Percentiles rank a stretch among this genome's conserved stretches.
phyloP scores from a whole-genome alignment of 805 yeast genomes.

The Candida silvicultrix region DNA sequence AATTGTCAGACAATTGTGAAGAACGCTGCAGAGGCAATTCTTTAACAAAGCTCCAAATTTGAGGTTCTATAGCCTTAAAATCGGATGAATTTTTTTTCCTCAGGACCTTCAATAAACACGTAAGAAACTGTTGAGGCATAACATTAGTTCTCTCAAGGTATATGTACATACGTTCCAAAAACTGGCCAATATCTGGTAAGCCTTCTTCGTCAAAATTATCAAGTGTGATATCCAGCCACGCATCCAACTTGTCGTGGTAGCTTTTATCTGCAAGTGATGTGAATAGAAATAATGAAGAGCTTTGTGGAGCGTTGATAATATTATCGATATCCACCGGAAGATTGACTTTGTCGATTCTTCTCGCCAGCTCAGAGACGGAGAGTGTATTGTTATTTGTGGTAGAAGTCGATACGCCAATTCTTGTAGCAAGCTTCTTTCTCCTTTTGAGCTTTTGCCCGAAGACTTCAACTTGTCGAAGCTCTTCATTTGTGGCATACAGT shows the following conservation, averaged over 20 bases:
- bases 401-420: conserved; percentile 4
- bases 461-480: conserved; percentile 5
- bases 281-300: conserved; percentile 4
- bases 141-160: no score
- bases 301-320: conserved; percentile 6
- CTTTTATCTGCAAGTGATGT: conserved; percentile 1
- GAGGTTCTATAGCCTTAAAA: no score
- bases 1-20: no score
- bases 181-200: no score
- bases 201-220: no score
- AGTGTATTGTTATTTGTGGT: conserved; percentile 1
- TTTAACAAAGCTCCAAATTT: no score
- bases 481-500: not conserved
- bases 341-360: conserved; percentile 1
- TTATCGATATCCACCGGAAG: conserved; percentile 7
- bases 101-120: no score
- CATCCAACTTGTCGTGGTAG: conserved; percentile 3
- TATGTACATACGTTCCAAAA: no score
- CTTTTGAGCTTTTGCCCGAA: conserved; percentile 11
- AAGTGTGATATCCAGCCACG: conserved; percentile 7
- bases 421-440: conserved; percentile 5
- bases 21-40: no score
- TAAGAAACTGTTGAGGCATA: no score
- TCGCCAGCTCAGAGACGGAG: conserved; percentile 4
- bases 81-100: no score